Evolutionary conservation across 2,329 filamentous ascomycete species (phyloP), one percentile per base, ranked within the genome.

Genomic region (Ilyonectria mors-panacis): DNA sequence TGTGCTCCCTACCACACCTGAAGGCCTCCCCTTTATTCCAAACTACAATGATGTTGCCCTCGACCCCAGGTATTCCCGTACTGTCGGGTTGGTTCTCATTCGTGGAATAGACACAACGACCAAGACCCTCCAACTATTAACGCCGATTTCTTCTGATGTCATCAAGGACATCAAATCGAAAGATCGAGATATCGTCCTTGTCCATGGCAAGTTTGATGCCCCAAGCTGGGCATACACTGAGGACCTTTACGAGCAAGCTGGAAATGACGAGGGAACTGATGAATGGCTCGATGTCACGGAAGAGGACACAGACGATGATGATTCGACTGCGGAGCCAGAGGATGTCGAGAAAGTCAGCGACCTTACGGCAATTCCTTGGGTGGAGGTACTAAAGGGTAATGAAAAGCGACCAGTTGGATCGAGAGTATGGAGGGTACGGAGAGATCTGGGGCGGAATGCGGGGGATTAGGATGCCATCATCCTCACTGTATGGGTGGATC

Each of bases 151-250:
- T 0, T 58, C 77, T 0, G 72, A 79, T 4, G 73, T 78, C 3
- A 82, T 89, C 17, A 77, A 81, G 42, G 75, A 80, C 10, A 75
- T 85, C 19, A 81, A 76, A 47, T 74, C 79, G 8, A 77, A 78
- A 30, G 85, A 85, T 0, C 81, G 84, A 35, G 81, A 84, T 17
- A 81, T 93, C 17, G 86, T 93, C 3, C 82, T 94, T 4, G 86
- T 94, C 1, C 87, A 90, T 60, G 92, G 92, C 2, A 91, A 88
- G 70, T 88, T 93, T 62, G 92, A 94, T 73, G 81, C 87, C 2
- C 91, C 92, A 0, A 89, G 85, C 3, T 94, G 91, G 91, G 89
- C 90, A 1, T 93, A 92, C 68, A 88, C 88, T 0, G 91, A 93
- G 75, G 88, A 91, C 39, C 71, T 90, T 17, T 86, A 89, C 69